Percentiles rank a stretch among this genome's conserved stretches.
phyloP scores from a whole-genome alignment of 768 basidiomycete genomes.

The Tricholomella constricta region DNA sequence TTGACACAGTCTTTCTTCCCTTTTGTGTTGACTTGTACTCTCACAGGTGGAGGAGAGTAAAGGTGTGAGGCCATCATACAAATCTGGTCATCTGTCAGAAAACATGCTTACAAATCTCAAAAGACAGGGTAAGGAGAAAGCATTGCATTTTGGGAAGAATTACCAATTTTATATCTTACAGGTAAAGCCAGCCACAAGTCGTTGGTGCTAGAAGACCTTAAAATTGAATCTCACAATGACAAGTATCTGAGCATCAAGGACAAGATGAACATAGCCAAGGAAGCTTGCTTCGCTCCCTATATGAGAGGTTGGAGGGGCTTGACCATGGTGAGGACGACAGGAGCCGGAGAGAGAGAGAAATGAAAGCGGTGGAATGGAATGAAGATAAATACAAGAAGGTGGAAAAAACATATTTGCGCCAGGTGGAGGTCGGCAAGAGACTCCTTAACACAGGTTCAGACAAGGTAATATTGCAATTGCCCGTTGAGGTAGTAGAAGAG shows the following conservation, averaged over 20 bases:
- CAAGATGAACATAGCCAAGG: background rate
- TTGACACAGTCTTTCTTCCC: background rate
- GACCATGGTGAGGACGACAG: too few species aligned
- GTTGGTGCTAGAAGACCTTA: background rate
- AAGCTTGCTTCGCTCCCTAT: too few species aligned
- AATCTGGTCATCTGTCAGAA: background rate
- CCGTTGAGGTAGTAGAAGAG: too few species aligned
- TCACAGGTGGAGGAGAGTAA: background rate
- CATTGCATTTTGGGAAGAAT: too few species aligned
- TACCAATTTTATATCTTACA: too few species aligned
- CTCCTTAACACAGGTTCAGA: background rate
- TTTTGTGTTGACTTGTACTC: background rate
- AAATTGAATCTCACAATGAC: background rate
- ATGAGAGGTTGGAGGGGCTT: too few species aligned
- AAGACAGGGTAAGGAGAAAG: too few species aligned
- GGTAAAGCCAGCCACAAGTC: background rate
- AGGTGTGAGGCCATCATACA: background rate
- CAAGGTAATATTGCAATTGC: background rate
- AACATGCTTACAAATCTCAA: background rate
- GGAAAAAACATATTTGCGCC: too few species aligned
- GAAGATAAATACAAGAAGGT: background rate
- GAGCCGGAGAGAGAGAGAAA: background rate
- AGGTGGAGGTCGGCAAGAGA: background rate
- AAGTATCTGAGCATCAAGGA: background rate
- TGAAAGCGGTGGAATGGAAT: background rate